Conservation (phyloP, 1,284 basidiomycete genomes). For the Phlebopus sp. region DNA sequence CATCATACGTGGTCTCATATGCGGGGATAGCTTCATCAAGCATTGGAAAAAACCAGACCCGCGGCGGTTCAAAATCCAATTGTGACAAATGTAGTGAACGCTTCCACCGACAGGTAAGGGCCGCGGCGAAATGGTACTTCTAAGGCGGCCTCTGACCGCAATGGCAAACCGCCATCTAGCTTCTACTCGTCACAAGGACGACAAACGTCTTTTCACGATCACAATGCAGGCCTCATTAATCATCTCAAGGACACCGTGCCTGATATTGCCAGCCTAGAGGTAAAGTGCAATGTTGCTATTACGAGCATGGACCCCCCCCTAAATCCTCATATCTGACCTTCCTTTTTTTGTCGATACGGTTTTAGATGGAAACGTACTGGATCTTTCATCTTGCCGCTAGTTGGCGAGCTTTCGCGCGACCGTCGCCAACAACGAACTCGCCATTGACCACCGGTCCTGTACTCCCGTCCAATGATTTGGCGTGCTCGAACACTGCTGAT, state of each 20-base stretch:
- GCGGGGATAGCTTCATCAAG: conserved; percentile 42
- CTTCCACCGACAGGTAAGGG: conserved; percentile 70
- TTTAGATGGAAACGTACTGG: conserved; percentile 81
- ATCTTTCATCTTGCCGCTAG: conserved; percentile 69
- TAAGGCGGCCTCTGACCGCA: conserved; percentile 4
- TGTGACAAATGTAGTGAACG: conserved; percentile 55
- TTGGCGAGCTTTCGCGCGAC: conserved; percentile 41
- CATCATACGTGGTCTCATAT: conserved; percentile 6
- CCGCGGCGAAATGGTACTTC: conserved; percentile 1
- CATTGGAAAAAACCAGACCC: conserved; percentile 47
- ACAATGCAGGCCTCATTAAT: conserved; percentile 66
- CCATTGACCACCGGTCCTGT: conserved; percentile 48
- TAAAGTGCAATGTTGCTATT: conserved; percentile 27
- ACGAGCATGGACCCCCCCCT: background rate
- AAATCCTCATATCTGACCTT: conserved; percentile 1
- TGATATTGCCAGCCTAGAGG: conserved; percentile 68
- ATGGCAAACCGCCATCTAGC: conserved; percentile 34
- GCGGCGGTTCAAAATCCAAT: conserved; percentile 36
- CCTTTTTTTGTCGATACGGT: background rate
- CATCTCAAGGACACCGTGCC: conserved; percentile 47
- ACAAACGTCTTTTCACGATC: conserved; percentile 75
- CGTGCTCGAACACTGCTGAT: conserved; percentile 15
- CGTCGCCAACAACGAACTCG: conserved; percentile 27
- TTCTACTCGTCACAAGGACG: conserved; percentile 87
- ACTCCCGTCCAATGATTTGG: conserved; percentile 24